Conservation (phyloP, 169 alveolate species). For the Cryptosporidium ryanae region DNA sequence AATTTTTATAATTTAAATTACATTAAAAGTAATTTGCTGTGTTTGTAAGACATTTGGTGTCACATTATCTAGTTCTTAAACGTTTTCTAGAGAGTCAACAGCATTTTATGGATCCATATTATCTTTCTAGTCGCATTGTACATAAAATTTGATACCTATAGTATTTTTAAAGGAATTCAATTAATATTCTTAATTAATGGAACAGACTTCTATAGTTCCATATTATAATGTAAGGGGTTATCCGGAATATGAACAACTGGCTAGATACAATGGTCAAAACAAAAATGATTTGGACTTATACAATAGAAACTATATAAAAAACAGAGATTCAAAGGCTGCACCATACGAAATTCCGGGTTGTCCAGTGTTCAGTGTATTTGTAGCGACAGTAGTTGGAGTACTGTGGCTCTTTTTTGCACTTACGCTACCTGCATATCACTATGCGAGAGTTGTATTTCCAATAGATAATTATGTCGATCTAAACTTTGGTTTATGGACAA, state of each 20-base stretch:
- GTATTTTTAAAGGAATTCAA: no score
- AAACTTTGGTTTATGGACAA: conserved; percentile 70
- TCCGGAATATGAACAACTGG: conserved; percentile 47
- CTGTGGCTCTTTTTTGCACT: conserved; percentile 67
- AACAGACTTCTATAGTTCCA: conserved; percentile 63
- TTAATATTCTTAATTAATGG: conserved; percentile 27
- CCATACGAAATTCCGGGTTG: conserved; percentile 74
- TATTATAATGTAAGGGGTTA: conserved; percentile 39
- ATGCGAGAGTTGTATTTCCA: conserved; percentile 71
- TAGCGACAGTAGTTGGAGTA: conserved; percentile 66
- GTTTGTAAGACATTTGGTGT: no score
- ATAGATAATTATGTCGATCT: conserved; percentile 65
- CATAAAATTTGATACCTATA: no score
- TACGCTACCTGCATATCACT: conserved; percentile 73
- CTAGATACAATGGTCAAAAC: conserved; percentile 1
- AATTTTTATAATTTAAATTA: no score
- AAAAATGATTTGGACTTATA: conserved; percentile 1
- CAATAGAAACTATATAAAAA: conserved; percentile 15
- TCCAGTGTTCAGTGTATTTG: conserved; percentile 63
- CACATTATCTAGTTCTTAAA: no score
- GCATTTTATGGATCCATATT: no score
- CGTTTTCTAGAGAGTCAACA: no score
- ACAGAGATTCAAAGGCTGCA: conserved; percentile 20
- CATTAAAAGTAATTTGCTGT: no score
- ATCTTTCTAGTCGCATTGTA: no score